Base-by-base conservation (phyloP, 2,329 filamentous ascomycete species). In the Diaporthe longicolla region DNA sequence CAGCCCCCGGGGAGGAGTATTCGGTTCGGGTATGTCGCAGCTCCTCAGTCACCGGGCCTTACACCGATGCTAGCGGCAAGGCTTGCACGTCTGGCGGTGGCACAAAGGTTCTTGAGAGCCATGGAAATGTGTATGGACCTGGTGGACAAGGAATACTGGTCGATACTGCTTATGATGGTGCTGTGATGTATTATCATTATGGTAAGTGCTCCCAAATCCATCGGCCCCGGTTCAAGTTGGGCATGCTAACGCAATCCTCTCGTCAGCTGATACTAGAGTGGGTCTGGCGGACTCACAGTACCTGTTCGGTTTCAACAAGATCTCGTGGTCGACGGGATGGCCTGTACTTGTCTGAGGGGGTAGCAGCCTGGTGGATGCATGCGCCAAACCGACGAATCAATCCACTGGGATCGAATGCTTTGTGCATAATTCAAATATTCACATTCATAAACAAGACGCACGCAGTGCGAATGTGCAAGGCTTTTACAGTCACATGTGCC, bases 161-260 rank as follows among this genome's bases (percentile, higher is more conserved):
- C 10, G 89, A 91, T 75, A 77, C 82, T 0, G 82, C 76, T 0
- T 78, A 83, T 17, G 48, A 19, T 19, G 89, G 90, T 0, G 84
- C 87, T n/a, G 85, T 92, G 15, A 82, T 92, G 4, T 91, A 91
- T 79, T 92, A 92, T 78, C 89, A 92, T 77, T 92, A 92, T 75
- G 82, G 83, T 82, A 76, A 81, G 74, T 21, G 13, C 9, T 1
- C 11, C 1, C 3, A 29, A 5, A n/a, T n/a, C n/a, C n/a, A n/a
- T n/a, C n/a, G 29, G 29, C 29, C 29, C 5, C 5, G 29, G 5
- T 45, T 26, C 9, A n/a, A 7, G n/a, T 8, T 9, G 3, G 24
- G 3, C 19, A 17, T 52, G 65, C 71, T 73, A n/a, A 73, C 48
- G 32, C 11, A 1, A 0, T 17, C 17, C 0, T 11, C 24, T n/a